These are phyloP conservation scores for Colletotrichum liaoningense DNA, from an alignment of 2,329 filamentous ascomycete species.

Conservation along the genomic window DNA sequence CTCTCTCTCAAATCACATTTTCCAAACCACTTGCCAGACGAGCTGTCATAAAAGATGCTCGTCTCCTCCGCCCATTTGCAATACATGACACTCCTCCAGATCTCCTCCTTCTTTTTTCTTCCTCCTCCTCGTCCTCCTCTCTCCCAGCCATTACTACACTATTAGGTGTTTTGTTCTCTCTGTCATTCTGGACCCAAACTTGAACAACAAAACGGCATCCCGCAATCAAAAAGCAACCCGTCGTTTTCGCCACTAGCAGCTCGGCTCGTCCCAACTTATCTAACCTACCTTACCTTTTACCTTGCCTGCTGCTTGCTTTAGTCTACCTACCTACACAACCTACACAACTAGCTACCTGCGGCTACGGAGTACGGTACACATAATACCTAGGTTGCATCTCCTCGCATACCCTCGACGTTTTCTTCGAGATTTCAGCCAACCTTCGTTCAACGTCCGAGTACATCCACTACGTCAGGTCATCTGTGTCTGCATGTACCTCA, in stretches of 20 bases:
- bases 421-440: neutral
- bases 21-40: neutral
- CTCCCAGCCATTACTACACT: conserved; percentile 14
- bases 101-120: neutral
- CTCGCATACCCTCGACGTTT: neutral
- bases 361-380: too few relatives aligned
- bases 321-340: too few relatives aligned
- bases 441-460: conserved; percentile 12
- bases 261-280: neutral
- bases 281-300: neutral
- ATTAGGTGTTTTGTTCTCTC: conserved; percentile 24
- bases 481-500: neutral
- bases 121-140: neutral
- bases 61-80: conserved; percentile 5
- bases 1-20: neutral
- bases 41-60: conserved; percentile 34
- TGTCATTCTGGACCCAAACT: neutral
- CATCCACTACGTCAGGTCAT: conserved; percentile 6
- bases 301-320: neutral
- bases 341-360: too few relatives aligned
- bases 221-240: neutral
- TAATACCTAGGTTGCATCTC: too few relatives aligned
- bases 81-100: neutral
- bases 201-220: neutral
- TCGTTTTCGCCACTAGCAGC: neutral